Conservation (phyloP, 2,329 filamentous ascomycete genomes). For the Gaeumannomyces tritici region DNA sequence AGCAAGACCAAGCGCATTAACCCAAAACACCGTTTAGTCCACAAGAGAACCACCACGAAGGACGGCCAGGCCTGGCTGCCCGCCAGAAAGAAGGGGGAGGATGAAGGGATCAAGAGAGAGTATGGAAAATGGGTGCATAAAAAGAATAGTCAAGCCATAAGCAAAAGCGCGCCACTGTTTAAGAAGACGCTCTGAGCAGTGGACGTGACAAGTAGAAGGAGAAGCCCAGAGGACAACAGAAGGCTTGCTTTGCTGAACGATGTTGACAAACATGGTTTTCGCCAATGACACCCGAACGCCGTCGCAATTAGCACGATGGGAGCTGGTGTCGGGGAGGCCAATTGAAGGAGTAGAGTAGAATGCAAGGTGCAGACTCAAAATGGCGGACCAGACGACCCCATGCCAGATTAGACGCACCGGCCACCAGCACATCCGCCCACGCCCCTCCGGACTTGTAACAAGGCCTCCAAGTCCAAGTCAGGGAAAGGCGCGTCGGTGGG, state of each 20-base stretch:
- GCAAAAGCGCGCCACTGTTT: neutral
- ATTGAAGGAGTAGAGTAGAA: neutral
- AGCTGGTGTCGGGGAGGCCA: neutral
- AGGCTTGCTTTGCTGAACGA: neutral
- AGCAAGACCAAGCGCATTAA: neutral
- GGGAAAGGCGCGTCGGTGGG: neutral
- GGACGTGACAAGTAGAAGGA: neutral
- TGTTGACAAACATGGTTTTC: neutral
- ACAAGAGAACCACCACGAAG: neutral
- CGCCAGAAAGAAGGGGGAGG: neutral
- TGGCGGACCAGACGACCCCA: neutral
- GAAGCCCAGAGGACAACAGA: constrained; percentile 4
- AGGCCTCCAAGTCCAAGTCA: neutral
- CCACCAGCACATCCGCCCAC: too few species aligned
- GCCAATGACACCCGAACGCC: constrained; percentile 2
- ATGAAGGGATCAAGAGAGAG: neutral
- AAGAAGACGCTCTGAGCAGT: neutral
- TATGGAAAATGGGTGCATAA: neutral
- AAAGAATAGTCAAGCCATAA: neutral
- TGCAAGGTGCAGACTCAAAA: neutral
- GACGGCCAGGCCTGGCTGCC: neutral
- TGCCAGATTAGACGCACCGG: neutral
- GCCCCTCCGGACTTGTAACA: too few species aligned
- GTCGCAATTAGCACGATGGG: constrained; percentile 1
- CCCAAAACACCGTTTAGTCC: neutral